These are phyloP conservation scores for Adansonia gregorii DNA, from an alignment of 441 rosid genomes.

Conservation along the genomic window DNA sequence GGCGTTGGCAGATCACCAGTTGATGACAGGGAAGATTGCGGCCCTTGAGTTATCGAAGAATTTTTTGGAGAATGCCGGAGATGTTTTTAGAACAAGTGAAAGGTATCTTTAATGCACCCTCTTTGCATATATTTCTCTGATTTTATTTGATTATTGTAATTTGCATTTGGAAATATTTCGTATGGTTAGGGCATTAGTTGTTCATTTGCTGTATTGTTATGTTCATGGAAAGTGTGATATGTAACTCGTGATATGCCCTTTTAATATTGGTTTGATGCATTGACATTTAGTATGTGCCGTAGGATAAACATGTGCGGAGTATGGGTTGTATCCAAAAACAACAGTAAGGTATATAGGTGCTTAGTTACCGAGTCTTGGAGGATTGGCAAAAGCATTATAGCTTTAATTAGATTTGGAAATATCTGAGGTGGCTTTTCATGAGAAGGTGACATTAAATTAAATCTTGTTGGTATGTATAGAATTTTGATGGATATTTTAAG, in stretches of 20 bases:
- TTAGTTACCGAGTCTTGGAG: conserved; percentile 2
- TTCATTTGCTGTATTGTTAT: background rate
- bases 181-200: background rate
- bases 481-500: background rate
- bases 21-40: conserved; percentile 95
- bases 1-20: conserved; percentile 78
- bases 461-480: background rate
- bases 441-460: background rate
- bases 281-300: background rate
- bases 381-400: conserved; percentile 2
- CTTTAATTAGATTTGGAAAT: background rate
- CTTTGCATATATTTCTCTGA: background rate
- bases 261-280: background rate
- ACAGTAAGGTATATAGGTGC: background rate
- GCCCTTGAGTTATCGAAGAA: conserved; percentile 96
- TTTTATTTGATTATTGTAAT: background rate
- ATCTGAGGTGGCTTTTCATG: background rate
- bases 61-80: conserved; percentile 97
- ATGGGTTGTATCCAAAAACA: background rate
- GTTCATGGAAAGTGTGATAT: conserved; percentile 6
- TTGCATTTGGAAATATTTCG: background rate
- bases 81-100: conserved; percentile 96
- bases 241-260: background rate
- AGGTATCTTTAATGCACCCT: conserved; percentile 47
- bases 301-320: background rate